Evolutionary conservation across 2,329 filamentous ascomycete genomes (phyloP), one percentile per base, ranked within the genome.

Genomic region (Myriosclerotinia duriaeana): DNA sequence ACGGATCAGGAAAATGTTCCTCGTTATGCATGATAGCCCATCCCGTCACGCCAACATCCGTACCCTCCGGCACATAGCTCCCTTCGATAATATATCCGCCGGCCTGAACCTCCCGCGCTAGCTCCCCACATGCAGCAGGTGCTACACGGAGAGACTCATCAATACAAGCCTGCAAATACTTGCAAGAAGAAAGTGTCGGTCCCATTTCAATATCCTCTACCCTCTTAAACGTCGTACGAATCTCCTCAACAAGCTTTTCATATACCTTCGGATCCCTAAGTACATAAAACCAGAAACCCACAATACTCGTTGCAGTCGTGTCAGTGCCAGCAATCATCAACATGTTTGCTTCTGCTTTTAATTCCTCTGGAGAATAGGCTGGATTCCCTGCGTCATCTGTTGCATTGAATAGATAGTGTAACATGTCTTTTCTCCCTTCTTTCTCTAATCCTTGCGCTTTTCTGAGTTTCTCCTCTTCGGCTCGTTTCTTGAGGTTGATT

Each of bases 321-420:
- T 64, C 17, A 5, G 22, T 53, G 6, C 61, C 52, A 11, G 17
- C 38, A 14, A 55, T 5, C 1, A 55, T n/a, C 3, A 64, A 7
- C 36, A 48, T 14, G n/a, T 34, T 30, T 38, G 61, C 50, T 44
- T 64, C 61, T 8, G n/a, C 38, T 20, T 26, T n/a, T 11, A 55
- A 7, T 34, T 64, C 52, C 11, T n/a, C 50, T 3, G 11, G 20
- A 5, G 48, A 15, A 36, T 53, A 20, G 7, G n/a, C 95, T 0
- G 92, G 92, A 73, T 98, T 93, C 73, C 94, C 91, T 20, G 93
- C 92, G 69, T 98, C 94, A 70, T 97, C 93, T 30, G 94, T 97
- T 0, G 95, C 98, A 79, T 98, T 98, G 81, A 98, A 97, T 76
- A 99, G 48, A 2, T n/a, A 53, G 14, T 44, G 60, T 14, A 34